Percentiles rank a stretch among this genome's conserved stretches.
These are phyloP conservation scores for Entomortierella chlamydospora DNA, from an alignment of 192 early-diverging fungal genomes.

Conservation along the genomic window DNA sequence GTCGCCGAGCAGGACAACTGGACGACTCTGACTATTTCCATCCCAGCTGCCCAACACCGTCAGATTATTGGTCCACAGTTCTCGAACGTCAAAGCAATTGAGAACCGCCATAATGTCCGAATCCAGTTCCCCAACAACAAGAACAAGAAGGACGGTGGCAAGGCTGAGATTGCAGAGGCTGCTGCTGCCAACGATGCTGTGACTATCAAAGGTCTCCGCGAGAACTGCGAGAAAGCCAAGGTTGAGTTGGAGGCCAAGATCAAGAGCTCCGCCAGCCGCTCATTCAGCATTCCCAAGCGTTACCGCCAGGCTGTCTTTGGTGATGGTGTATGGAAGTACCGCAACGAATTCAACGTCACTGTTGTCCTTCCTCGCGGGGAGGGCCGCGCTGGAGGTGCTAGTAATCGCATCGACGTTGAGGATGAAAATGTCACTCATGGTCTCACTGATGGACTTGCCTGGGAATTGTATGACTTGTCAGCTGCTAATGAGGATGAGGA, in stretches of 20 bases:
- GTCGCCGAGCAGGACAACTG: conserved; percentile 70
- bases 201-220: conserved; percentile 45
- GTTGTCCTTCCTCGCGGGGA: conserved; percentile 55
- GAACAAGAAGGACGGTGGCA: conserved; percentile 62
- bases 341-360: conserved; percentile 71
- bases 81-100: conserved; percentile 74
- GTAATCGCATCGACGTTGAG: conserved; percentile 61
- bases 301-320: conserved; percentile 66
- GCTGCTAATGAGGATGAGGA: conserved; percentile 24
- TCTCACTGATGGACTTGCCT: conserved; percentile 41
- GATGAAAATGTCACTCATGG: conserved; percentile 43
- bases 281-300: conserved; percentile 64
- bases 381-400: conserved; percentile 18
- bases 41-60: conserved; percentile 82
- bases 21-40: conserved; percentile 63
- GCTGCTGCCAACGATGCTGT: conserved; percentile 37
- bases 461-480: conserved; percentile 47
- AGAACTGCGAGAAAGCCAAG: conserved; percentile 52
- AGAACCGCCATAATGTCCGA: conserved; percentile 72
- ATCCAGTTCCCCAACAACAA: conserved; percentile 74
- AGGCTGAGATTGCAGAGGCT: conserved; percentile 62
- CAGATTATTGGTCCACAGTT: conserved; percentile 87
- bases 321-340: conserved; percentile 66
- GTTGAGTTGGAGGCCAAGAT: conserved; percentile 64
- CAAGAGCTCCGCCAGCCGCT: conserved; percentile 58